Evolutionary conservation across 2,329 filamentous ascomycete genomes (phyloP).

Genomic region (Arthrocladium fulminans): DNA sequence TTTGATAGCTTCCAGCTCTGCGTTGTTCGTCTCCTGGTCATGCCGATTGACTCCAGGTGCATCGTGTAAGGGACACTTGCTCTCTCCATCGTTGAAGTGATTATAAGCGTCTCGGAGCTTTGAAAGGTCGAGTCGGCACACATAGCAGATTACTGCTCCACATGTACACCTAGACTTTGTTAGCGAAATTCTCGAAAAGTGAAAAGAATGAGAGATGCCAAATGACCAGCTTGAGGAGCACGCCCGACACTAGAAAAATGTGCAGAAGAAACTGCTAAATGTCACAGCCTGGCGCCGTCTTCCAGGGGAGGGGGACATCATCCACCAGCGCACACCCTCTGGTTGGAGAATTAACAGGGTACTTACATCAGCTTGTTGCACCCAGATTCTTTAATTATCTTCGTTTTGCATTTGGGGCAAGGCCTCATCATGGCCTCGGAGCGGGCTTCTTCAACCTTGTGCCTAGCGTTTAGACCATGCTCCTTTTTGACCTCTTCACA

Average conservation of each 20-base stretch:
- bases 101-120: slow-evolving; percentile 46
- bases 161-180: slow-evolving; percentile 45
- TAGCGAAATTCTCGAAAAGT: neutral
- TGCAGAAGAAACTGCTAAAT: too few species aligned
- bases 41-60: slow-evolving; percentile 29
- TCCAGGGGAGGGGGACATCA: too few species aligned
- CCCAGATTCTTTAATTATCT: slow-evolving; percentile 67
- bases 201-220: too few species aligned
- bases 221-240: too few species aligned
- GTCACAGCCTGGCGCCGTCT: too few species aligned
- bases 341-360: too few species aligned
- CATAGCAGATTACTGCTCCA: slow-evolving; percentile 45
- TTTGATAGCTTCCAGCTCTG: slow-evolving; percentile 25
- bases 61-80: slow-evolving; percentile 61
- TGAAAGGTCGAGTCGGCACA: slow-evolving; percentile 55
- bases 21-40: slow-evolving; percentile 24
- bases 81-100: slow-evolving; percentile 48
- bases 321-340: too few species aligned
- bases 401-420: slow-evolving; percentile 58
- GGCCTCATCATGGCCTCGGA: slow-evolving; percentile 65
- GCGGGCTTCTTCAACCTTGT: slow-evolving; percentile 74
- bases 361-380: slow-evolving; percentile 66
- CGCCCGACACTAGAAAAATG: too few species aligned
- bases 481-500: slow-evolving; percentile 60
- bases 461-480: slow-evolving; percentile 52